Conservation (phyloP, 2,329 filamentous ascomycete species). For the Trichoderma sp. region DNA sequence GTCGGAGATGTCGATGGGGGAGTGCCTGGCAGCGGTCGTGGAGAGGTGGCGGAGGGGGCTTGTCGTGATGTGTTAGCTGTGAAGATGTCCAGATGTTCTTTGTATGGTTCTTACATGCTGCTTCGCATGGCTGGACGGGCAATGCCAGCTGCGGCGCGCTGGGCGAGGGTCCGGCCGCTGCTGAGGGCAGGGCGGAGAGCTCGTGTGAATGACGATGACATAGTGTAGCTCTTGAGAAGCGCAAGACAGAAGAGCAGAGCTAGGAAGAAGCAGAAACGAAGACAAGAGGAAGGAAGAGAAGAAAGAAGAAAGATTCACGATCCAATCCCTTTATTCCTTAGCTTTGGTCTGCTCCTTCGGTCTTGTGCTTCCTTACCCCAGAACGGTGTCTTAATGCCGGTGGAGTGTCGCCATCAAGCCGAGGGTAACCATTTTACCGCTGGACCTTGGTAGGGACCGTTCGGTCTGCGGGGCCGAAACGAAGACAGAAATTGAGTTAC, state of each 20-base stretch:
- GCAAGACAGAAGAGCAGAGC: neutral
- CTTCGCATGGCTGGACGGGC: constrained; percentile 31
- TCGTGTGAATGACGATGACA: constrained; percentile 52
- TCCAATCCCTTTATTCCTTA: neutral
- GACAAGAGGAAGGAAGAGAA: neutral
- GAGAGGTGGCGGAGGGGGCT: constrained; percentile 58
- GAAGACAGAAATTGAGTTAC: neutral
- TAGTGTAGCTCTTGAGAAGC: constrained; percentile 15
- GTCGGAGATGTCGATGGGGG: constrained; percentile 64
- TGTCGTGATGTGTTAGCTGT: constrained; percentile 13
- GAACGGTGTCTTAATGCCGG: neutral
- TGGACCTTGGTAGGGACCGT: neutral
- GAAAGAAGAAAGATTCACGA: neutral
- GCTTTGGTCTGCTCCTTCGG: neutral
- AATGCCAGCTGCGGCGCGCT: constrained; percentile 33
- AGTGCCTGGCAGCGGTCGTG: constrained; percentile 57
- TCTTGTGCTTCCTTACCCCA: neutral
- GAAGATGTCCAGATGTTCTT: neutral
- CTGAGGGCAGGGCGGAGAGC: constrained; percentile 54
- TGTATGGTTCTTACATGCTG: constrained; percentile 32
- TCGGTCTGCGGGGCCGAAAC: neutral
- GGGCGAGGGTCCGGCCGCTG: constrained; percentile 44
- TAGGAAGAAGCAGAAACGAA: neutral
- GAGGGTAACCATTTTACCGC: constrained; percentile 30
- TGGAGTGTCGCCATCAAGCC: constrained; percentile 26